Conservation (phyloP, 2,329 filamentous ascomycete species). For the Fusarium odoratissimum region DNA sequence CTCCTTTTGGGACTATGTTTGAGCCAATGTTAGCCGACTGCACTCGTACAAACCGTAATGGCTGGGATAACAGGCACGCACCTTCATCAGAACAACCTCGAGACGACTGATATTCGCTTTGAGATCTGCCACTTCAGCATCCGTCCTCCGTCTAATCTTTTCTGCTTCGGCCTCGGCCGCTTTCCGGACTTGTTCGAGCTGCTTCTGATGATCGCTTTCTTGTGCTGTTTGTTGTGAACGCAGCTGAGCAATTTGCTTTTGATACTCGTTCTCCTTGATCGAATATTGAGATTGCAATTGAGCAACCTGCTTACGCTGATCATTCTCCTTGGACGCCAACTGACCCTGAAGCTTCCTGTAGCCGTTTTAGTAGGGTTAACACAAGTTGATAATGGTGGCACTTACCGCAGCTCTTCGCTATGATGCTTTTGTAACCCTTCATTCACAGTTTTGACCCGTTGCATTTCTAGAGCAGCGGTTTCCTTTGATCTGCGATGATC, state of each 20-base stretch:
- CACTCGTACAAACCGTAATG: background rate
- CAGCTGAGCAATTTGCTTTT: slow-evolving; percentile 43
- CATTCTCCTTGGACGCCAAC: slow-evolving; percentile 45
- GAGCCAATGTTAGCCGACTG: background rate
- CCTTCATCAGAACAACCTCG: slow-evolving; percentile 72
- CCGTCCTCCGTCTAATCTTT: slow-evolving; percentile 60
- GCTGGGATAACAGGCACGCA: slow-evolving; percentile 40
- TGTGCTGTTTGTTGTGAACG: slow-evolving; percentile 33
- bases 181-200: slow-evolving; percentile 61
- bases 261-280: slow-evolving; percentile 42
- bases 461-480: slow-evolving; percentile 55
- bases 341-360: slow-evolving; percentile 50
- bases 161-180: slow-evolving; percentile 62
- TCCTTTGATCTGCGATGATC: slow-evolving; percentile 76
- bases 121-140: slow-evolving; percentile 73
- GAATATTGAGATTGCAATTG: slow-evolving; percentile 48
- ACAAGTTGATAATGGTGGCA: slow-evolving; percentile 3
- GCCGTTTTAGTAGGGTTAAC: slow-evolving; percentile 27
- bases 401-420: slow-evolving; percentile 71
- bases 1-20: slow-evolving; percentile 68
- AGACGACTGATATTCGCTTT: slow-evolving; percentile 70
- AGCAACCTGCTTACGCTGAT: slow-evolving; percentile 47
- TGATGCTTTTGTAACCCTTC: slow-evolving; percentile 78
- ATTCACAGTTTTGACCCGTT: slow-evolving; percentile 70
- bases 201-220: slow-evolving; percentile 52